Percentiles rank a stretch among this genome's conserved stretches.
Conservation (phyloP, 1,284 basidiomycete species). For the Rhodotorula sp. region DNA sequence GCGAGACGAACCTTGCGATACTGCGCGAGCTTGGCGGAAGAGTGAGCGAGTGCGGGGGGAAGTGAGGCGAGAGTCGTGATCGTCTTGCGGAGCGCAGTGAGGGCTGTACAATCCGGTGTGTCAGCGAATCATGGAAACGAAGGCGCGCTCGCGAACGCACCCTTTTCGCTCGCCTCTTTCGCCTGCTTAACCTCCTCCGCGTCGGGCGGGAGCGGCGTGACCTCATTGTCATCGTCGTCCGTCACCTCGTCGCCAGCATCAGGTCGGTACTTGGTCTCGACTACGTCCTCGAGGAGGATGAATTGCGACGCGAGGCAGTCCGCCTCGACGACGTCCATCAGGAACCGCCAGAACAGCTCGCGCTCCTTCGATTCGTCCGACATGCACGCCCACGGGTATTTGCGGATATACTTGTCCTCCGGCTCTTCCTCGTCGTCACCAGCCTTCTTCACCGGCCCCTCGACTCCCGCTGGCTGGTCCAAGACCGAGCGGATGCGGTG, state of each 20-base stretch:
- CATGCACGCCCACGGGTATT: no score
- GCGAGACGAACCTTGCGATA: conserved; percentile 27
- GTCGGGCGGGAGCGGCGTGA: conserved; percentile 26
- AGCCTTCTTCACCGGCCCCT: neutral
- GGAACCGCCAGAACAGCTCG: neutral
- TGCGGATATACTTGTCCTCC: neutral
- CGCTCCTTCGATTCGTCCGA: neutral
- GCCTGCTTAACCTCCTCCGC: conserved; percentile 19
- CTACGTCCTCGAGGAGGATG: conserved; percentile 18
- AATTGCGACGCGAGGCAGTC: conserved; percentile 21
- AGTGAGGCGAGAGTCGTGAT: conserved; percentile 2
- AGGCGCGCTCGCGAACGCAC: conserved; percentile 2
- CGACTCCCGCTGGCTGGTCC: neutral
- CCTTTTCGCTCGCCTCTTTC: conserved; percentile 8
- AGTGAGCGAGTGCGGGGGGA: conserved; percentile 2
- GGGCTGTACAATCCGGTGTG: conserved; percentile 3
- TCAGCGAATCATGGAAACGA: neutral
- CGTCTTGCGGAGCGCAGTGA: conserved; percentile 7
- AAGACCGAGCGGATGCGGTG: neutral
- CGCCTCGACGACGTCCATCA: conserved; percentile 3
- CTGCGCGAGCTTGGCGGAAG: conserved; percentile 11
- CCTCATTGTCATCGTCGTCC: conserved; percentile 20
- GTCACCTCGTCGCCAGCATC: conserved; percentile 6
- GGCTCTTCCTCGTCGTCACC: neutral
- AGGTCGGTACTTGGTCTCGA: conserved; percentile 30